These are phyloP conservation scores for Teratosphaeria pseudoeucalypti DNA, from an alignment of 2,329 filamentous ascomycete genomes.

Conservation along the genomic window DNA sequence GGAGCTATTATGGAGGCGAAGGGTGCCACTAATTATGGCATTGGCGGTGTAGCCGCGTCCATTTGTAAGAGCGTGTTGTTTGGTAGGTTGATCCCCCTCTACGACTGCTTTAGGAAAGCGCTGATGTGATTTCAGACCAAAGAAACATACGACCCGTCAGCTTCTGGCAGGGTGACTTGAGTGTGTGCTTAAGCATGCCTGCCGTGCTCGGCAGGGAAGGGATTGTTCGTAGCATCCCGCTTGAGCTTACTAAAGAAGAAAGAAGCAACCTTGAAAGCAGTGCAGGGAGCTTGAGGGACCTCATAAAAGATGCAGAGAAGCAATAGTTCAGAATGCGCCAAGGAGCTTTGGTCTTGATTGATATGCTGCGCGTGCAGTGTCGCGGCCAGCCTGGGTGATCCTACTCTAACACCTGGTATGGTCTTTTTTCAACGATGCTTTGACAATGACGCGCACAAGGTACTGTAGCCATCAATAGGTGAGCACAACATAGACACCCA, in stretches of 20 bases:
- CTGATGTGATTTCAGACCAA: constrained; percentile 20
- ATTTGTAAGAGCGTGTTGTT: constrained; percentile 43
- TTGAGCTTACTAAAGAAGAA: constrained; percentile 27
- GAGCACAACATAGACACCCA: too few species aligned
- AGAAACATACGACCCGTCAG: constrained; percentile 39
- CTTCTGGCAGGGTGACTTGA: constrained; percentile 38
- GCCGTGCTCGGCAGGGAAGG: constrained; percentile 40
- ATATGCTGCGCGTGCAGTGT: not conserved
- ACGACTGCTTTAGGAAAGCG: not conserved
- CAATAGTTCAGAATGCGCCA: not conserved
- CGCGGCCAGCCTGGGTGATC: too few species aligned
- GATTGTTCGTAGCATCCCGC: constrained; percentile 30
- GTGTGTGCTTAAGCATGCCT: constrained; percentile 42
- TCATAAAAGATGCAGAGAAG: constrained; percentile 30
- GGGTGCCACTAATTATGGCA: constrained; percentile 42
- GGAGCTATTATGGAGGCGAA: constrained; percentile 40
- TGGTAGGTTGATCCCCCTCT: constrained; percentile 9
- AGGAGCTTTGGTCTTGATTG: not conserved
- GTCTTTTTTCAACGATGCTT: not conserved
- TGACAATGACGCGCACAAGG: too few species aligned
- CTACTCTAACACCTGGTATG: not conserved
- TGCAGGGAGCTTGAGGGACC: constrained; percentile 25
- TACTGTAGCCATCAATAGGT: too few species aligned
- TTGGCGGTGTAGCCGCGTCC: constrained; percentile 37
- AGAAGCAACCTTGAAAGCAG: constrained; percentile 24